Conservation (phyloP, 2,329 filamentous ascomycete species). For the Apiospora sp. region DNA sequence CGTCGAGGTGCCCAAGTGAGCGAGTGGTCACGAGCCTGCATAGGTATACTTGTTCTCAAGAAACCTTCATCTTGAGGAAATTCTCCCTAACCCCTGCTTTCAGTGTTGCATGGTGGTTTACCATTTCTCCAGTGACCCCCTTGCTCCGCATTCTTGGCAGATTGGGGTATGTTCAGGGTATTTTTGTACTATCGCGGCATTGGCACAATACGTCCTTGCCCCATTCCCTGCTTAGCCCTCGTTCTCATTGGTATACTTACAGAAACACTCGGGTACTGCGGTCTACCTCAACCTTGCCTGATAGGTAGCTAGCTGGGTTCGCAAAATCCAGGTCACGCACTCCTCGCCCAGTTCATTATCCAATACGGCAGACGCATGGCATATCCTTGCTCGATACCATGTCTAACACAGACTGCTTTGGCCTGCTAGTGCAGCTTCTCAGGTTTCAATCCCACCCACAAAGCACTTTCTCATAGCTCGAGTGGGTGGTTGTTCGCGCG, state of each 20-base stretch:
- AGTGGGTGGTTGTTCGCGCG: not conserved
- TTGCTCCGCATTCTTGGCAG: not conserved
- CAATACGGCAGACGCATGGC: not conserved
- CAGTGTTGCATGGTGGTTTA: not conserved
- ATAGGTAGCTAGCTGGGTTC: not conserved
- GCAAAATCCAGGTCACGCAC: not conserved
- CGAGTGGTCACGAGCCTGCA: not conserved
- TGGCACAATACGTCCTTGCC: not conserved
- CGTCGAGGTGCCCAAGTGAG: not conserved
- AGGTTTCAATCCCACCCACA: not conserved
- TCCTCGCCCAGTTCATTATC: not conserved
- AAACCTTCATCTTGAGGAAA: not conserved
- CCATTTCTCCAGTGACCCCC: not conserved
- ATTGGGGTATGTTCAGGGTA: not conserved
- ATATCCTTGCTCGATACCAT: not conserved
- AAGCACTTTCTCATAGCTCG: not conserved
- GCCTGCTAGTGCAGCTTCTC: constrained; percentile 3
- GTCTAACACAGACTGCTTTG: not conserved
- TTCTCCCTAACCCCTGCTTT: not conserved
- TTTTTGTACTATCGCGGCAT: not conserved
- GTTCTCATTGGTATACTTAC: not conserved
- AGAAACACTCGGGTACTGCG: constrained; percentile 9
- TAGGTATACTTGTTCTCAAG: not conserved
- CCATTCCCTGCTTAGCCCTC: not conserved
- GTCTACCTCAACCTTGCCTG: not conserved